A percentile compares a stretch with the other conserved stretches of the same genome.
These are phyloP conservation scores for Cyclotella distinguenda DNA, from an alignment of 108 stramenopile genomes.

Conservation along the genomic window DNA sequence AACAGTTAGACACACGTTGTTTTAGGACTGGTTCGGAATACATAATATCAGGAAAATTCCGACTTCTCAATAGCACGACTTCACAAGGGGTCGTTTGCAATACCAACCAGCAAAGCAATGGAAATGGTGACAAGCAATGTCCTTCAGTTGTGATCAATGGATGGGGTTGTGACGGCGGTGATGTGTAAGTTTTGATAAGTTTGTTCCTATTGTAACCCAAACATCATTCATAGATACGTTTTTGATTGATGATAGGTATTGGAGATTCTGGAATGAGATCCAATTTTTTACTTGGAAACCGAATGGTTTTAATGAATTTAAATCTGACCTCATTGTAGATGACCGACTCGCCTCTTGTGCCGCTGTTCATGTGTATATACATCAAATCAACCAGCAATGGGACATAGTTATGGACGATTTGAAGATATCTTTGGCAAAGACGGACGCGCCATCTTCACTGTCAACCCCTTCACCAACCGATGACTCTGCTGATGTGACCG, in stretches of 20 bases:
- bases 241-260: constrained; percentile 9
- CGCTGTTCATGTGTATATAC: constrained; percentile 27
- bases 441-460: neutral
- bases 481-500: neutral
- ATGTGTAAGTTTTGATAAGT: constrained; percentile 15
- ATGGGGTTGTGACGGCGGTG: constrained; percentile 15
- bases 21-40: constrained; percentile 37
- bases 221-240: neutral
- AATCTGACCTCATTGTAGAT: constrained; percentile 24
- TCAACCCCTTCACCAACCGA: constrained; percentile 24
- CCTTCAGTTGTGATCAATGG: constrained; percentile 43
- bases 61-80: constrained; percentile 26
- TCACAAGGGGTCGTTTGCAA: constrained; percentile 33
- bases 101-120: constrained; percentile 21
- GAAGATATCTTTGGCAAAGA: constrained; percentile 17
- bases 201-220: neutral
- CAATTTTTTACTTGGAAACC: constrained; percentile 28
- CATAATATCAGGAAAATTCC: constrained; percentile 37
- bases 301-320: constrained; percentile 38
- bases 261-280: constrained; percentile 31
- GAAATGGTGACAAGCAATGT: constrained; percentile 19
- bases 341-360: constrained; percentile 30
- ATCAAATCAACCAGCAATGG: constrained; percentile 28
- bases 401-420: constrained; percentile 41
- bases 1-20: constrained; percentile 41